Evolutionary conservation across 352 stramenopile species (phyloP), one percentile per base, ranked within the genome.

Genomic region (Phytopythium boreale): DNA sequence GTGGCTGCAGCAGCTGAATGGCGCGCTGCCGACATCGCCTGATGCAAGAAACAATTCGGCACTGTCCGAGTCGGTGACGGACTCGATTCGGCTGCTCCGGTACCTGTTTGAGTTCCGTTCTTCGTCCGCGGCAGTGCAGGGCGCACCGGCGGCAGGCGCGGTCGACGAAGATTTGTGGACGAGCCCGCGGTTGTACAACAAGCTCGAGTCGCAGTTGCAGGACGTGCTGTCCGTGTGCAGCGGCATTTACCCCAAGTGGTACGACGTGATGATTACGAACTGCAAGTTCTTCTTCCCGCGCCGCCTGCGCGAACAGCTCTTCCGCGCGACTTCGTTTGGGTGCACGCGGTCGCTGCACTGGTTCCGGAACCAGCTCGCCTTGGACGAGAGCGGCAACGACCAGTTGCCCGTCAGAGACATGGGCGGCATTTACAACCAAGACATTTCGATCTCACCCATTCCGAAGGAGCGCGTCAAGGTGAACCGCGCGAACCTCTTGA

Each of bases 401-500:
- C 64, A 66, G n/a, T 61, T 59, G 14, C 34, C 55, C 14, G 31
- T 41, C 3, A 27, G 52, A 43, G 52, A 59, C 36, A 71, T 64
- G 62, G 70, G 70, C 17, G 77, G 84, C 10, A 79, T 88, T 29
- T 79, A 83, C 57, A 92, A 93, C 52, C 82, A 92, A 61, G 84
- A 92, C 58, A 91, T 95, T 39, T 82, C 80, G 22, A 92, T 95
- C 56, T 87, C 84, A 3, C 87, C 84, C 7, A 87, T 95, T 44
- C 87, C 87, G 12, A 95, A 94, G 67, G 85, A 95, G 57, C 85
- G 85, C n/a, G 87, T 93, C 55, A 93, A 92, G 39, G 84, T 95
- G 11, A 71, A 89, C 59, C 83, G 87, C 22, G 73, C 74, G 20
- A 90, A 90, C 44, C 87, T 95, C 47, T 59, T 95, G 39, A 75